Base-by-base conservation (phyloP, 768 basidiomycete species). In the Pisolithus albus region DNA sequence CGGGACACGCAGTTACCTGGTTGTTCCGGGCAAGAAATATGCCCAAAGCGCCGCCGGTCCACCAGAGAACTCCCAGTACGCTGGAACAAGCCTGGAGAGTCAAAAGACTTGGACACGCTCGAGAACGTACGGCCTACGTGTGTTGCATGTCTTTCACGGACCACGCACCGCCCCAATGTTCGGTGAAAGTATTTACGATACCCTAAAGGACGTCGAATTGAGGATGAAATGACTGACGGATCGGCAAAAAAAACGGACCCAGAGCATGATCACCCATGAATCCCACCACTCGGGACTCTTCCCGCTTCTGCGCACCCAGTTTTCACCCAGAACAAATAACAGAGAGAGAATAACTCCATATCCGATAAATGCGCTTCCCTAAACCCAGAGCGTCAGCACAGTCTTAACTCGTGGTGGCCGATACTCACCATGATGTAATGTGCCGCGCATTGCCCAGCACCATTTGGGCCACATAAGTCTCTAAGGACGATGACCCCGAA, bases 141-240 rank as follows among this genome's bases (percentile, higher is more conserved):
- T 95, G 92, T 60, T 94, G 92, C 88, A 93, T 88, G 65, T 95
- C 93, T 65, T 95, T 93, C 49, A 85, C 86, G 2, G 83, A 86
- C 93, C 93, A 95, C 0, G 60, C 65, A 18, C 75, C 76, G 7
- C 89, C 88, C 46, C 82, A 86, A 63, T 96, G 92, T 61, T 92
- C 89, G 0, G 92, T 94, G 64, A 95, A 94, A 0, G 92, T 94
- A 58, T 96, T 95, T 51, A 96, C 86, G 81, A 59, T 52, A 30
- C 51, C 65, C 57, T 59, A 32, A 21, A 18, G 19, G 21, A 23
- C 9, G 13, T 36, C 2, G 5, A 54, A 47, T 34, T 15, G 13
- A 10, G 21, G 11, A 11, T 15, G 2, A 43, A 16, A 38, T 54
- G 15, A 55, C n/a, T 5, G 7, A 13, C 5, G 4, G 16, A 73